Conservation (phyloP, 2,329 filamentous ascomycete species). For the Pochonia chlamydosporia region DNA sequence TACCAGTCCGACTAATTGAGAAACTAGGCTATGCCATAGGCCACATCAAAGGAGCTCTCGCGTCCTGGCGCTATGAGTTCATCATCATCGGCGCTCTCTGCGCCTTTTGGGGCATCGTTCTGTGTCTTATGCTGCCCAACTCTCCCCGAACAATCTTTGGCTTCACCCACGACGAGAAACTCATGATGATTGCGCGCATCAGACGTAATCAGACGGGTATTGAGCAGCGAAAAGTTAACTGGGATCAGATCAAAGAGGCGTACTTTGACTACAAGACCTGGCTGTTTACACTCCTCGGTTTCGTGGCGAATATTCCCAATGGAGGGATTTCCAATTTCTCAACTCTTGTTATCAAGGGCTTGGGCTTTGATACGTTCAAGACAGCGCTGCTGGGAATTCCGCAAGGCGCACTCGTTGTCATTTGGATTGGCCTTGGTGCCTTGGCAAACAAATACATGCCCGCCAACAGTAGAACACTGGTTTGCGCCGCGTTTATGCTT, state of each 20-base stretch:
- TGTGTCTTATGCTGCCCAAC: constrained; percentile 52
- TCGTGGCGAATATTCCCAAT: constrained; percentile 49
- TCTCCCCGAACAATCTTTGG: constrained; percentile 48
- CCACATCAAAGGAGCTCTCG: constrained; percentile 48
- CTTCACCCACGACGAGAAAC: constrained; percentile 43
- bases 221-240: constrained; percentile 50
- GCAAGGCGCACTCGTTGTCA: constrained; percentile 28
- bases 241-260: constrained; percentile 48
- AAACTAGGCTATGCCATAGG: constrained; percentile 49
- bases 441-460: constrained; percentile 33
- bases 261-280: constrained; percentile 54
- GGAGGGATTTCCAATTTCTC: constrained; percentile 57
- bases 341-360: constrained; percentile 52
- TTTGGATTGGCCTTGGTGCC: constrained; percentile 35
- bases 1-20: not conserved
- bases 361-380: constrained; percentile 41
- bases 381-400: constrained; percentile 33
- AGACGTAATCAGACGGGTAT: constrained; percentile 53
- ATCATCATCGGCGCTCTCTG: constrained; percentile 57
- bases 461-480: constrained; percentile 38
- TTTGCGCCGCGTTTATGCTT: not conserved
- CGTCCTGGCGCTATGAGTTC: constrained; percentile 64
- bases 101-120: constrained; percentile 51
- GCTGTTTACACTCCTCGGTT: constrained; percentile 49
- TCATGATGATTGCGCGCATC: constrained; percentile 49